A percentile compares a stretch with the other conserved stretches of the same genome.
phyloP scores from a whole-genome alignment of 345 rosid genomes.

The Pseudoturritis turrita region DNA sequence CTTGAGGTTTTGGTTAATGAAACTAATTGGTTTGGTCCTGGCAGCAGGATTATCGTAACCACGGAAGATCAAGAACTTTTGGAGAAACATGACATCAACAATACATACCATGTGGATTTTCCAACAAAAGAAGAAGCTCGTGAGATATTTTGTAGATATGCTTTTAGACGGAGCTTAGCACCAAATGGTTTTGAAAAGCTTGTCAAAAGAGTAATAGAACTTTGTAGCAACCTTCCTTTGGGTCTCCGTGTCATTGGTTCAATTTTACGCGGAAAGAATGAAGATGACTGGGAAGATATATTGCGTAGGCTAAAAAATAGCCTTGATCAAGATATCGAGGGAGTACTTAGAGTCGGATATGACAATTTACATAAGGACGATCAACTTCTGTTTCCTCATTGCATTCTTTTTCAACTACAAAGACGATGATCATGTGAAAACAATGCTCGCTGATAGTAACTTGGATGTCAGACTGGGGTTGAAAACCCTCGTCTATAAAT shows the following conservation, averaged over 20 bases:
- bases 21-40: not conserved
- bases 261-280: not conserved
- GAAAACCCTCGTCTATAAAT: not conserved
- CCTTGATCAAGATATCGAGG: not conserved
- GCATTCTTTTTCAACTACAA: conserved; percentile 21
- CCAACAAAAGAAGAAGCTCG: not conserved
- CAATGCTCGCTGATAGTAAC: too few species aligned
- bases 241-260: not conserved
- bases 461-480: not conserved
- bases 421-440: not conserved
- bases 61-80: not conserved
- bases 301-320: not conserved
- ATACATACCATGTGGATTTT: not conserved
- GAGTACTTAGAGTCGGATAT: conserved; percentile 17
- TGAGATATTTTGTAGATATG: not conserved
- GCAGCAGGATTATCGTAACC: not conserved
- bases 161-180: not conserved
- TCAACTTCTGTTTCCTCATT: conserved; percentile 24
- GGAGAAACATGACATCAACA: not conserved
- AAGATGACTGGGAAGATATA: not conserved
- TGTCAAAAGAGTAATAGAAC: not conserved
- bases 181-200: not conserved
- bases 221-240: not conserved
- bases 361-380: conserved; percentile 18
- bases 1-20: not conserved